These are phyloP conservation scores for Trichoderma harzianum DNA, from an alignment of 2,329 filamentous ascomycete genomes.

Conservation along the genomic window DNA sequence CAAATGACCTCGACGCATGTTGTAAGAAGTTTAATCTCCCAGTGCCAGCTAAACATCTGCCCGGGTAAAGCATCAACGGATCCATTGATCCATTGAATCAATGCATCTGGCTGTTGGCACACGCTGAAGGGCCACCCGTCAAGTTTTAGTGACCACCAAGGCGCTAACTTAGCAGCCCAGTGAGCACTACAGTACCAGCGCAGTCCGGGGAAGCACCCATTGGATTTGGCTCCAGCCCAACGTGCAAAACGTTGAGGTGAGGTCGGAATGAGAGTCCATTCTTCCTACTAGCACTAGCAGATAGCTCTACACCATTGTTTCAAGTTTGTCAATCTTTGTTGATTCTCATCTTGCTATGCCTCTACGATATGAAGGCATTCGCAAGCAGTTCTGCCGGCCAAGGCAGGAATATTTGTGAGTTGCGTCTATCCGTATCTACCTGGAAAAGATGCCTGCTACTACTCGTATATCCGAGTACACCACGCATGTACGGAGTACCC, in stretches of 20 bases:
- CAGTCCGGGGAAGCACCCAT: conserved; percentile 13
- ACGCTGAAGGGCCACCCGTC: neutral
- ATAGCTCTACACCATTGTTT: neutral
- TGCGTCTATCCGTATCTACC: neutral
- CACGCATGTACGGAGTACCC: neutral
- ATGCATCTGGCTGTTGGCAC: neutral
- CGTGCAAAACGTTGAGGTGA: neutral
- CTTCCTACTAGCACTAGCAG: neutral
- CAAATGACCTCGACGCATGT: neutral
- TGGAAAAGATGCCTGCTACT: neutral
- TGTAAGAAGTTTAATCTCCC: neutral
- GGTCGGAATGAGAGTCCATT: neutral
- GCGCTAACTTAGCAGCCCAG: neutral
- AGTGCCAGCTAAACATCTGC: neutral
- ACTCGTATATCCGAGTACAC: neutral
- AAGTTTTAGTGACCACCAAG: neutral
- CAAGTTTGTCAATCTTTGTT: neutral
- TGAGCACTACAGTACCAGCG: neutral
- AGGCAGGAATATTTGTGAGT: neutral
- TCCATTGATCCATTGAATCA: neutral
- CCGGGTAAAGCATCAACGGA: neutral
- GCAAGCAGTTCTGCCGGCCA: neutral
- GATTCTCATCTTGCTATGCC: neutral
- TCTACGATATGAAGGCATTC: neutral
- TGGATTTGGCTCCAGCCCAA: neutral